Conservation (phyloP, 163 green algal genomes). For the Chlamydomonas reinhardtii region DNA sequence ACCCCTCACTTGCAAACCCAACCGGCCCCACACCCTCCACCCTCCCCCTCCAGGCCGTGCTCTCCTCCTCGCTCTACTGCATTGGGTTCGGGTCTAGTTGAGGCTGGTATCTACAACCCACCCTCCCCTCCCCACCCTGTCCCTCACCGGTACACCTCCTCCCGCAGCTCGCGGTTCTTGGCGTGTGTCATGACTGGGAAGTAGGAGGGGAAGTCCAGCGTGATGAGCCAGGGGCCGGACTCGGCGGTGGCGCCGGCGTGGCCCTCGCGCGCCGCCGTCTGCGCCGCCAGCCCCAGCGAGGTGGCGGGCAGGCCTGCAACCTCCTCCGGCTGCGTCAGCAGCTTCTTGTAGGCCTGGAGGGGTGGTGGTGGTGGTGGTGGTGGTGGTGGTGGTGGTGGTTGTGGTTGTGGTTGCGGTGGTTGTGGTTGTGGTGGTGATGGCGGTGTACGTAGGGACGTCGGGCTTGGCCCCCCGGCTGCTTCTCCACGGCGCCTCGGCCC, state of each 20-base stretch:
- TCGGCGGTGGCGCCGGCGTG: slow-evolving; percentile 82
- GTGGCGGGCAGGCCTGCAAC: slow-evolving; percentile 89
- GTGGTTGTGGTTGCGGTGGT: neutral
- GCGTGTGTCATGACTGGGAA: slow-evolving; percentile 89
- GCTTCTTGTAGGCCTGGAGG: slow-evolving; percentile 86
- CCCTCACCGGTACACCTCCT: slow-evolving; percentile 86
- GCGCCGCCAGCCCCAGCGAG: slow-evolving; percentile 85
- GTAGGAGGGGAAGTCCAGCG: slow-evolving; percentile 94
- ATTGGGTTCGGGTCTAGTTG: too few relatives aligned
- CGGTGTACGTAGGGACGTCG: too few relatives aligned
- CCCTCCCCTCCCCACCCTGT: neutral
- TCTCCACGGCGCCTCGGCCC: too few relatives aligned
- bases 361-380: neutral
- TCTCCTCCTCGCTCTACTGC: too few relatives aligned
- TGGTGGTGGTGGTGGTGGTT: neutral
- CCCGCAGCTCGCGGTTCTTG: slow-evolving; percentile 88
- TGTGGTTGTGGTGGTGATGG: too few relatives aligned
- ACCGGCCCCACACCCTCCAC: too few relatives aligned
- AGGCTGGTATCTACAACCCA: too few relatives aligned
- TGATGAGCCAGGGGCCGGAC: slow-evolving; percentile 91
- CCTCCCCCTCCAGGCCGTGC: too few relatives aligned
- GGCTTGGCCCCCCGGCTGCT: too few relatives aligned
- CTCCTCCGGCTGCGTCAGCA: slow-evolving; percentile 87
- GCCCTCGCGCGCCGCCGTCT: slow-evolving; percentile 78
- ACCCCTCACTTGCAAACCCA: too few relatives aligned